Base-by-base conservation (phyloP, 768 basidiomycete species). In the Mycena polygramma region DNA sequence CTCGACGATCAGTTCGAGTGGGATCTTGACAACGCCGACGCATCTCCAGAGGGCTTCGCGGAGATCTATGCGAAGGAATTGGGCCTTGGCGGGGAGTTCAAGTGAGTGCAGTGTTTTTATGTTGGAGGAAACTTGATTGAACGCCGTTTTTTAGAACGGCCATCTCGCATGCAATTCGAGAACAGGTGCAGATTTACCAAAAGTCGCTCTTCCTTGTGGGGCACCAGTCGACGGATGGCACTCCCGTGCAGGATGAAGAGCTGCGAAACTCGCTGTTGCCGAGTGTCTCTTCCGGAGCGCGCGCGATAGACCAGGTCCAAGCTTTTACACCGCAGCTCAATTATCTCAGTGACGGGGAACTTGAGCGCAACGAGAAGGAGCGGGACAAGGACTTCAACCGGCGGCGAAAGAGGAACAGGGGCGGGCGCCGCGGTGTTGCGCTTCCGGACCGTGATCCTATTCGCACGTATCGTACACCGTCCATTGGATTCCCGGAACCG, bases 1-100 rank as follows among this genome's bases (percentile, higher is more conserved):
- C 88, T 99, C 37, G 94, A 95, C 67, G 98, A 99, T 81, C 94
- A 96, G 76, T 97, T 99, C 76, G 98, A 99, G 79, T 99, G 98
- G 98, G 97, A 99, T 79, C 81, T 98, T 39, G 92, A 92, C 74
- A 95, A 94, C 68, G 81, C 84, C 35, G 85, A 87, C 58, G 92
- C 94, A 4, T 92, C 92, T 0, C 97, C 97, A 0, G 98, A 99
- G 81, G 91, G 92, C 36, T 99, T 99, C 79, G 95, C 98, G 13
- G 92, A 93, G 70, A 86, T 92, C 1, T 97, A 98, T 77, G 84
- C 90, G 1, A 88, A 89, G 37, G 98, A 99, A 72, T 82, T 99
- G 35, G 98, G 98, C 2, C 82, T 99, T n/a, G 88, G 88, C 37
- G 95, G 96, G 14, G 98, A 99, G 78, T 99, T 99, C 85, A 92